A percentile compares a stretch with the other conserved stretches of the same genome.
These are phyloP conservation scores for Pythium apleroticum DNA, from an alignment of 352 stramenopile genomes.

Conservation along the genomic window DNA sequence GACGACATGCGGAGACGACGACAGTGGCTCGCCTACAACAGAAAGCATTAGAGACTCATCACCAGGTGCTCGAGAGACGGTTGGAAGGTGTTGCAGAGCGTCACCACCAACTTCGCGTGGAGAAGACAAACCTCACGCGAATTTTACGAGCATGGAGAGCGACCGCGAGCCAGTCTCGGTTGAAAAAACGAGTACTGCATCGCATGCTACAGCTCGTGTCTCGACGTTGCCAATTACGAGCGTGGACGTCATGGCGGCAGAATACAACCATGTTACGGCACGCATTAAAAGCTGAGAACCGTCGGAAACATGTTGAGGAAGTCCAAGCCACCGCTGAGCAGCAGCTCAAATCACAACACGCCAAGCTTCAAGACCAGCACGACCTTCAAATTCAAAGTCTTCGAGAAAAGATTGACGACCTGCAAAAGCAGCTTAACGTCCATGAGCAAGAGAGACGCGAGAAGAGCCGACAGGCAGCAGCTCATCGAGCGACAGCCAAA, in stretches of 20 bases:
- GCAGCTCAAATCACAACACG: background rate
- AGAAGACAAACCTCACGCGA: background rate
- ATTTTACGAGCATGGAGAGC: conserved; percentile 16
- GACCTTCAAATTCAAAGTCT: conserved; percentile 6
- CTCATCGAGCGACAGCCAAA: background rate
- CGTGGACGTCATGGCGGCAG: conserved; percentile 19
- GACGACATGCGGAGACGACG: background rate
- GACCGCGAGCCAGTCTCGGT: background rate
- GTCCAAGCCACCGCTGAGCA: background rate
- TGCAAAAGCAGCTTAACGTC: background rate
- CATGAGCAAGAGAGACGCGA: conserved; percentile 8
- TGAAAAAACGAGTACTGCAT: conserved; percentile 2
- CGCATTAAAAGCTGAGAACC: background rate
- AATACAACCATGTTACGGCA: conserved; percentile 4
- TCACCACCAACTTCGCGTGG: conserved; percentile 10
- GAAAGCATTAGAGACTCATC: background rate
- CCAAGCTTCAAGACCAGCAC: conserved; percentile 9
- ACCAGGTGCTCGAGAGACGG: conserved; percentile 1
- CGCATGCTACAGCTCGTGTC: conserved; percentile 12
- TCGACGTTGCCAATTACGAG: conserved; percentile 4
- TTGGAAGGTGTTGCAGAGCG: conserved; percentile 12
- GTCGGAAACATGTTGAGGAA: background rate
- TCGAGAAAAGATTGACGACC: conserved; percentile 10
- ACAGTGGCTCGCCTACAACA: background rate
- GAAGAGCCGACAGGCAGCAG: background rate